Evolutionary conservation across 2,329 filamentous ascomycete species (phyloP).

Genomic region (Botrytis paeoniae): DNA sequence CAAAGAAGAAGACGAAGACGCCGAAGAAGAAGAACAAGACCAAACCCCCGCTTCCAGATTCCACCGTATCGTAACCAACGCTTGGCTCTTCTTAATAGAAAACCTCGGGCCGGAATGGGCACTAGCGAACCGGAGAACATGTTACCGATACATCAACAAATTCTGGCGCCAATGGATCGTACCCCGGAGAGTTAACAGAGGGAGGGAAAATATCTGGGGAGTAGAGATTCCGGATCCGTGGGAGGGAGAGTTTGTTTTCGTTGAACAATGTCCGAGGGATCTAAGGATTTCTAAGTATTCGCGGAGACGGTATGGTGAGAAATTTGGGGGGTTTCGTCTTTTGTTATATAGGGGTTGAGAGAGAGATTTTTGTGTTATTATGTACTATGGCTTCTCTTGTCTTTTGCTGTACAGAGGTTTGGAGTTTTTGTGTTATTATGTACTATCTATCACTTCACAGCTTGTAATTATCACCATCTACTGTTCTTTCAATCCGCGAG

Average conservation of each 20-base stretch:
- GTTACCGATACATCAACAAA: no score
- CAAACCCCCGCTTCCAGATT: no score
- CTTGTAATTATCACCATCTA: background rate
- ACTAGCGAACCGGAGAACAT: no score
- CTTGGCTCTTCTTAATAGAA: no score
- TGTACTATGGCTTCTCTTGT: background rate
- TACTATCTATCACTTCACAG: background rate
- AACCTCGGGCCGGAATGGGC: no score
- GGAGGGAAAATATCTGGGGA: no score
- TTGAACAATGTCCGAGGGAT: background rate
- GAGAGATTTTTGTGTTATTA: background rate
- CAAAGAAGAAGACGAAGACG: background rate
- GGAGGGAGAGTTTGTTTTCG: fast-evolving
- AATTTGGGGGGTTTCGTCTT: background rate
- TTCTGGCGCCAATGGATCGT: no score
- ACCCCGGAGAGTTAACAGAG: background rate
- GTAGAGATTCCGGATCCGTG: background rate
- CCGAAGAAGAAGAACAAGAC: background rate
- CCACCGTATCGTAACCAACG: no score
- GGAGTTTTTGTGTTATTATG: background rate
- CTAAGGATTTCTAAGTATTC: background rate
- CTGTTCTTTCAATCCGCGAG: fast-evolving
- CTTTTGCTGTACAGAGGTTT: background rate
- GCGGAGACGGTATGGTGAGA: background rate
- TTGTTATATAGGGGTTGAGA: background rate